These are phyloP conservation scores for Amanita rubescens DNA, from an alignment of 768 basidiomycete species.

Conservation along the genomic window DNA sequence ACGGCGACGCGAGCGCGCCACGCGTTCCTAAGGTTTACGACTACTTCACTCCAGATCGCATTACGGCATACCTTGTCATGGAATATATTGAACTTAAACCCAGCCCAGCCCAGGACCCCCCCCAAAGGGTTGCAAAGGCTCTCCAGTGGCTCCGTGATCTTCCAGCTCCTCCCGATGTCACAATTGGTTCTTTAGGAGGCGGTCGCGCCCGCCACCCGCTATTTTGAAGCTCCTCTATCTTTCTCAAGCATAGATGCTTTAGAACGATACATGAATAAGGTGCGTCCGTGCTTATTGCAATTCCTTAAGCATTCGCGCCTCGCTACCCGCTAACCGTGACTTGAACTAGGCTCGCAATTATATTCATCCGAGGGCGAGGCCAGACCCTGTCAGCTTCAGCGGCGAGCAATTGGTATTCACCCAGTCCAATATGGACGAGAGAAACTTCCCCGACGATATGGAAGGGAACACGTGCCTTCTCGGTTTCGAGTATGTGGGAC, in stretches of 20 bases:
- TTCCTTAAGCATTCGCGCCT: constrained; percentile 9
- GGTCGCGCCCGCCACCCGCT: constrained; percentile 6
- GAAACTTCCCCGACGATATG: too few species aligned
- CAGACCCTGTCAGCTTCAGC: too few species aligned
- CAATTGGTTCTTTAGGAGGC: constrained; percentile 10
- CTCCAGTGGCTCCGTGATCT: constrained; percentile 19
- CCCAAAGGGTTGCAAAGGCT: constrained; percentile 15
- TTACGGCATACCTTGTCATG: constrained; percentile 19
- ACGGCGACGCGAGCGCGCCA: constrained; percentile 12
- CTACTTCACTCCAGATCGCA: constrained; percentile 12
- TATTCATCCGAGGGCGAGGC: too few species aligned
- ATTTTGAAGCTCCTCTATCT: constrained; percentile 10
- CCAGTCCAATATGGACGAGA: too few species aligned
- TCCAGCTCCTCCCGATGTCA: constrained; percentile 13
- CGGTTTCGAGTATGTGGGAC: too few species aligned
- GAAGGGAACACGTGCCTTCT: too few species aligned
- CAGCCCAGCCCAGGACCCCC: constrained; percentile 7
- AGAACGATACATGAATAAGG: constrained; percentile 6
- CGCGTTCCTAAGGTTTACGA: constrained; percentile 18
- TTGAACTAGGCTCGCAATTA: constrained; percentile 6
- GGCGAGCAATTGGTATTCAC: too few species aligned
- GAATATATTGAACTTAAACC: constrained; percentile 16
- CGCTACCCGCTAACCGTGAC: neutral
- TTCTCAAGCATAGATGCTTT: too few species aligned
- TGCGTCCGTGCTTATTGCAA: constrained; percentile 7